These are phyloP conservation scores for Daldinia sp. DNA, from an alignment of 2,329 filamentous ascomycete species.

Conservation along the genomic window DNA sequence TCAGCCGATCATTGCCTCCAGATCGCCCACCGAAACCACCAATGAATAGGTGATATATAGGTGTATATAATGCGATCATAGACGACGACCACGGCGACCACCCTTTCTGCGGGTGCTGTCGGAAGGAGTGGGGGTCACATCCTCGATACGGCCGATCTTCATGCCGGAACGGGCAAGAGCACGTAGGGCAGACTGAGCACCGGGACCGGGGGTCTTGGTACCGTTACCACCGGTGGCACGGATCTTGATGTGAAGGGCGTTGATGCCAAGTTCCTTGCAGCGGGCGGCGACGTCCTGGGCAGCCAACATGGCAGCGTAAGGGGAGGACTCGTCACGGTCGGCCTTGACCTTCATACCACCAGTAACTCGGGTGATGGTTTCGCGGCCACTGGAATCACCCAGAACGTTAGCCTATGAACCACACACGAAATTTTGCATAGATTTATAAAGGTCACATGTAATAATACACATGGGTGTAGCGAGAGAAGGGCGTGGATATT, in stretches of 20 bases:
- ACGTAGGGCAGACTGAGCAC: conserved; percentile 98
- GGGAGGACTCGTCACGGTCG: conserved; percentile 99
- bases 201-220: conserved; percentile 99
- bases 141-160: conserved; percentile 99
- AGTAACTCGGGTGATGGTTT: conserved; percentile 99
- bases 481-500: conserved; percentile 30
- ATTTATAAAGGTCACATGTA: conserved; percentile 10
- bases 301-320: conserved; percentile 99
- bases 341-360: conserved; percentile 99
- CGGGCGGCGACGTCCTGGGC: conserved; percentile 96
- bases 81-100: conserved; percentile 99
- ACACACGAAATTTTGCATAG: conserved; percentile 30
- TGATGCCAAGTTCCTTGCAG: conserved; percentile 76
- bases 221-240: conserved; percentile 99
- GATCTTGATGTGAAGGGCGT: conserved; percentile 99
- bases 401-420: conserved; percentile 67
- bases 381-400: conserved; percentile 88
- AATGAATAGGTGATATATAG: conserved; percentile 18
- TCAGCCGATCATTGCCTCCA: conserved; percentile 38
- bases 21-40: conserved; percentile 49
- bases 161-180: conserved; percentile 98
- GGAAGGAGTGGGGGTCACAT: conserved; percentile 98
- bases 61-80: conserved; percentile 68
- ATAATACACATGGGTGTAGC: conserved; percentile 8
- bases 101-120: conserved; percentile 99